phyloP scores from a whole-genome alignment of 2,329 filamentous ascomycete species.

The Sclerotinia subarctica region DNA sequence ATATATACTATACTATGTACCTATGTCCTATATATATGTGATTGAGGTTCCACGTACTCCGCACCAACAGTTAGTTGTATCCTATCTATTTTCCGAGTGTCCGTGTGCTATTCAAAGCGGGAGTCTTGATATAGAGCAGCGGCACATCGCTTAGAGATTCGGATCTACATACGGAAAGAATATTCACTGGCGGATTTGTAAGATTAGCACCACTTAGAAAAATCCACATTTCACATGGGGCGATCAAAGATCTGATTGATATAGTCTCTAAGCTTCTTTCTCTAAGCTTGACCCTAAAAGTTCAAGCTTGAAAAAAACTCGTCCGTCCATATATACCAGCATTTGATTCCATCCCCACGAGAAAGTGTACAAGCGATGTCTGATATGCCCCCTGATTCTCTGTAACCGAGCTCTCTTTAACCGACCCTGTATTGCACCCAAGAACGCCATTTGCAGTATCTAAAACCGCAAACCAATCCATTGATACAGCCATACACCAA shows the following conservation, averaged over 20 bases:
- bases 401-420: slow-evolving; percentile 13
- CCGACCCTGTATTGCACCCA: slow-evolving; percentile 3
- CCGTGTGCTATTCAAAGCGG: background rate
- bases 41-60: background rate
- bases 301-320: background rate
- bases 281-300: slow-evolving; percentile 8
- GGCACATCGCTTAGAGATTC: background rate
- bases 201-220: background rate
- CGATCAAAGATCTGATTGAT: background rate
- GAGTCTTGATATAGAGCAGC: background rate
- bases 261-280: slow-evolving; percentile 6
- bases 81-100: background rate
- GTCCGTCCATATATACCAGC: background rate
- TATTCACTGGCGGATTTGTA: background rate
- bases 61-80: background rate
- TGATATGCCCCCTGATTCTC: slow-evolving; percentile 5
- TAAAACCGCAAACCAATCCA: slow-evolving; percentile 10
- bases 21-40: background rate
- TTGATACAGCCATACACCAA: slow-evolving; percentile 13
- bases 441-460: slow-evolving; percentile 20
- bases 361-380: slow-evolving; percentile 13
- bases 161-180: background rate
- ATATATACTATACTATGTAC: background rate
- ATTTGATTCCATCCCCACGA: background rate
- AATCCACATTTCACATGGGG: background rate